phyloP scores from a whole-genome alignment of 768 basidiomycete genomes.

The Kwoniella bestiolae region DNA sequence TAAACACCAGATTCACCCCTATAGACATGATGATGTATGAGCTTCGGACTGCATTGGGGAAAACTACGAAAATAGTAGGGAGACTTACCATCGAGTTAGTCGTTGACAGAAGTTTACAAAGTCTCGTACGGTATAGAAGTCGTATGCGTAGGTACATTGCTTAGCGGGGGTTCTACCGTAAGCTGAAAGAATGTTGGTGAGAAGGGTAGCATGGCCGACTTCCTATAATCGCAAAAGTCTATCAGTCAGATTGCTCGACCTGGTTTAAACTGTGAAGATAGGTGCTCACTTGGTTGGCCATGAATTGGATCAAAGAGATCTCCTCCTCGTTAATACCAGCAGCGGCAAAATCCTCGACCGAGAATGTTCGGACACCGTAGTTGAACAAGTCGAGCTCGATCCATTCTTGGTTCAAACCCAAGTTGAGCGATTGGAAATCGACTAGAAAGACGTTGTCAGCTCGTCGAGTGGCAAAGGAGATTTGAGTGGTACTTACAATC shows the following conservation, averaged over 20 bases:
- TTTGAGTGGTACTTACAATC: conserved; percentile 37
- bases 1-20: conserved; percentile 67
- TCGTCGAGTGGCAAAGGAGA: background rate
- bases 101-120: conserved; percentile 69
- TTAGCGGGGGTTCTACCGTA: conserved; percentile 49
- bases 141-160: conserved; percentile 65
- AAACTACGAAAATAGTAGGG: background rate
- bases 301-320: conserved; percentile 65
- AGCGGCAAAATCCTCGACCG: conserved; percentile 64
- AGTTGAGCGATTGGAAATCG: conserved; percentile 64
- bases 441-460: conserved; percentile 44
- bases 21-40: conserved; percentile 25
- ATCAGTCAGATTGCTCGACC: background rate
- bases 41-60: background rate
- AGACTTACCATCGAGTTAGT: conserved; percentile 57
- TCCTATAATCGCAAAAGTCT: conserved; percentile 61
- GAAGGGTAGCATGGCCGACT: conserved; percentile 65
- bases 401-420: conserved; percentile 69
- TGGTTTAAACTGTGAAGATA: background rate
- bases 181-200: conserved; percentile 63
- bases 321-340: conserved; percentile 65
- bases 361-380: conserved; percentile 65
- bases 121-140: conserved; percentile 65
- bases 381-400: conserved; percentile 69
- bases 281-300: conserved; percentile 59